Conservation (phyloP, 495 filamentous ascomycete species). For the Neurospora terricola region DNA sequence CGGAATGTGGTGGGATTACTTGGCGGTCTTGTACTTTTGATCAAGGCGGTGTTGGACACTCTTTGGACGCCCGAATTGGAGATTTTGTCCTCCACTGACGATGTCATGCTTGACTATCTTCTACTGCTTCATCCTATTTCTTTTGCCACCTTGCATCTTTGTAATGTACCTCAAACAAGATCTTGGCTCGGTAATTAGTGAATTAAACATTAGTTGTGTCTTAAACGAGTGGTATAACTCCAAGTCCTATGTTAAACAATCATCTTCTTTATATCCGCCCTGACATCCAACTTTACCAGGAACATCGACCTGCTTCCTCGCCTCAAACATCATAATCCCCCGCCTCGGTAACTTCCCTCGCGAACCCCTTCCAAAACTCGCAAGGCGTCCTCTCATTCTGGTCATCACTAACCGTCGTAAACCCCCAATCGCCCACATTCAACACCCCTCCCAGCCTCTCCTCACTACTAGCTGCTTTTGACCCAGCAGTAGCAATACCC, state of each 20-base stretch:
- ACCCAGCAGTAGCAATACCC: not conserved
- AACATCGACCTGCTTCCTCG: no score
- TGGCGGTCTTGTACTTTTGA: no score
- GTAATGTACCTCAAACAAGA: not conserved
- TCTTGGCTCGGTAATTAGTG: not conserved
- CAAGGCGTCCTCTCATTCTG: constrained; percentile 25
- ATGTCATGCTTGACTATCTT: no score
- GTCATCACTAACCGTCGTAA: constrained; percentile 21
- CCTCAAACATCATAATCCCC: constrained; percentile 20
- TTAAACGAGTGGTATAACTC: not conserved
- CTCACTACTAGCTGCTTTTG: not conserved
- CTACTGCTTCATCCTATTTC: no score
- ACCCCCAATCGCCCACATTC: constrained; percentile 27
- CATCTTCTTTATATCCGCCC: no score
- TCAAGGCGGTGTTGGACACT: no score
- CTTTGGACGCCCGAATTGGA: no score
- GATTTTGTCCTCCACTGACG: no score
- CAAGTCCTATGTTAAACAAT: not conserved
- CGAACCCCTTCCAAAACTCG: constrained; percentile 27
- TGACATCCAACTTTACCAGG: no score
- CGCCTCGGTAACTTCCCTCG: constrained; percentile 23
- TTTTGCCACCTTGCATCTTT: no score
- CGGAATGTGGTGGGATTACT: no score
- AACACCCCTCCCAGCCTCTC: constrained; percentile 22
- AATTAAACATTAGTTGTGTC: not conserved